A percentile compares a stretch with the other conserved stretches of the same genome.
Evolutionary conservation across 2,329 filamentous ascomycete genomes (phyloP).

Genomic region (Claviceps sp.): DNA sequence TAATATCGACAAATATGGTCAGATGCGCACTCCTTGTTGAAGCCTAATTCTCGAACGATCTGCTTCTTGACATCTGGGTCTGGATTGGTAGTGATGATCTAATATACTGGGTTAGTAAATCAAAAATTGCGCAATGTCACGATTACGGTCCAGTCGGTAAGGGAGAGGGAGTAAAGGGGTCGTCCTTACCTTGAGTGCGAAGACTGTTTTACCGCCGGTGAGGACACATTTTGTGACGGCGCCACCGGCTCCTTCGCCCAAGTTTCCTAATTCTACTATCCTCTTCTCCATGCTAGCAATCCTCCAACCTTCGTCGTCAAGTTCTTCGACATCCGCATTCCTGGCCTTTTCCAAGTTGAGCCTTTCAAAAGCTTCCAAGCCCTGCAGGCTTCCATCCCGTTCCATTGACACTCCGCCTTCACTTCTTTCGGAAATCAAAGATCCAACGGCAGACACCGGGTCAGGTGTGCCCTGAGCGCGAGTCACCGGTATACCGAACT

Average conservation of each 20-base stretch:
- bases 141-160: background rate
- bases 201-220: conserved; percentile 84
- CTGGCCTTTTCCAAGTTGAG: conserved; percentile 70
- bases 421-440: conserved; percentile 67
- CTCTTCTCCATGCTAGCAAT: conserved; percentile 81
- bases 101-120: conserved; percentile 7
- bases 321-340: conserved; percentile 78
- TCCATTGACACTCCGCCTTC: conserved; percentile 69
- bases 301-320: conserved; percentile 91
- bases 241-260: conserved; percentile 91
- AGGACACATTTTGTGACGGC: conserved; percentile 86
- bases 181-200: conserved; percentile 72
- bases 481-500: conserved; percentile 53
- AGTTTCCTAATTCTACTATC: conserved; percentile 74
- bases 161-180: background rate
- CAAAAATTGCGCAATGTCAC: conserved; percentile 3
- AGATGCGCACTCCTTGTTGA: conserved; percentile 95
- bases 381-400: conserved; percentile 66
- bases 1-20: conserved; percentile 97
- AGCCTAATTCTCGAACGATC: conserved; percentile 88
- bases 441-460: conserved; percentile 77
- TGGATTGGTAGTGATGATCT: conserved; percentile 97
- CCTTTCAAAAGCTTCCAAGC: conserved; percentile 65
- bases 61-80: conserved; percentile 98
- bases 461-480: conserved; percentile 60